A percentile compares a stretch with the other conserved stretches of the same genome.
These are phyloP conservation scores for Gossypium rotundifolium DNA, from an alignment of 345 rosid species.

Conservation along the genomic window DNA sequence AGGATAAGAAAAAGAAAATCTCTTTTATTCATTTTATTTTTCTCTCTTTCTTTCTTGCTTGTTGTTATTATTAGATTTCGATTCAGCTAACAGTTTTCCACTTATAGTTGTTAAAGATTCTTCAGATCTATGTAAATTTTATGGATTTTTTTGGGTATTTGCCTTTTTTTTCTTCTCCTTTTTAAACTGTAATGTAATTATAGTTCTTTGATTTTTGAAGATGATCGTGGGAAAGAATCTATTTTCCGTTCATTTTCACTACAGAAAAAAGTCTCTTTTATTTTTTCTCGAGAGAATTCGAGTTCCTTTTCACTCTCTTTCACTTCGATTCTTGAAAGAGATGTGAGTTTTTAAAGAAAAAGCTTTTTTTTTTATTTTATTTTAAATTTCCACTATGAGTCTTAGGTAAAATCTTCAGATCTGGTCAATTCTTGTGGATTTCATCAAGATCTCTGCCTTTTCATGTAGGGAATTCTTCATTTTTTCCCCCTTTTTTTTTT, in stretches of 20 bases:
- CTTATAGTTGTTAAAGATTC: conserved; percentile 26
- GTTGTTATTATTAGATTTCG: conserved; percentile 26
- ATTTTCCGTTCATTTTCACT: conserved; percentile 8
- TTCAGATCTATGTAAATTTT: conserved; percentile 30
- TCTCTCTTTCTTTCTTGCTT: conserved; percentile 7
- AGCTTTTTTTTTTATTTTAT: neutral
- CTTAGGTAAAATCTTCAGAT: conserved; percentile 12
- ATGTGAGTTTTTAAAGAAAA: neutral
- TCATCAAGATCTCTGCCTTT: conserved; percentile 14
- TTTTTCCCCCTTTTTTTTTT: neutral
- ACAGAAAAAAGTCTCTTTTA: neutral
- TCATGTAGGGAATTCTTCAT: neutral
- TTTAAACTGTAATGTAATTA: conserved; percentile 17
- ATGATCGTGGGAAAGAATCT: conserved; percentile 16
- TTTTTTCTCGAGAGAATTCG: conserved; percentile 9
- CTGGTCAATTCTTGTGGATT: conserved; percentile 7
- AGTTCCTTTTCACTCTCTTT: conserved; percentile 13
- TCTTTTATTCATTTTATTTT: conserved; percentile 15
- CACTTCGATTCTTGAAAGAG: conserved; percentile 14
- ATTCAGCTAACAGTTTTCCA: conserved; percentile 16
- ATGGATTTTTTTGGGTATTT: neutral
- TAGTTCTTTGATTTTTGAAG: conserved; percentile 21
- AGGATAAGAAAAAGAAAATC: too few species aligned
- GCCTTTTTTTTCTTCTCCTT: too few species aligned
- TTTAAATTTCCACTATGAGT: neutral